phyloP scores from a whole-genome alignment of 768 basidiomycete genomes.

The Leucocoprinus sp. region DNA sequence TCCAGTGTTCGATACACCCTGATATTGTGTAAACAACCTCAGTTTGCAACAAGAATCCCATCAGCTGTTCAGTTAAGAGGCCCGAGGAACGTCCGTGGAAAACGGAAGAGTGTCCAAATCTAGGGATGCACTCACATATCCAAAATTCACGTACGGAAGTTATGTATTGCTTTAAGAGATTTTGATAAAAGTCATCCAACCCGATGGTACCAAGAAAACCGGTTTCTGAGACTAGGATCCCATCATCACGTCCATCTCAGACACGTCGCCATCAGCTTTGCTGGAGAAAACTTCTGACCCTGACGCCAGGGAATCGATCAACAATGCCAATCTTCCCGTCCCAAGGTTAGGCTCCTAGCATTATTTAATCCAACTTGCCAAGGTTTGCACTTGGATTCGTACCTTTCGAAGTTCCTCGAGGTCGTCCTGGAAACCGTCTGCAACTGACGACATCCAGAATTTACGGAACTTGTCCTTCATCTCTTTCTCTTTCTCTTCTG shows the following conservation, averaged over 20 bases:
- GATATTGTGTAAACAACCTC: no score
- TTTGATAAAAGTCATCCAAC: no score
- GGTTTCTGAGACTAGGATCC: no score
- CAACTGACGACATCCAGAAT: conserved; percentile 83
- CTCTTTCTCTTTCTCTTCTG: conserved; percentile 35
- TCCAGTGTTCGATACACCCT: no score
- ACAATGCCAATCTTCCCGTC: conserved; percentile 55
- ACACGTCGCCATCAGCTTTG: conserved; percentile 27
- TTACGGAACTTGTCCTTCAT: conserved; percentile 66
- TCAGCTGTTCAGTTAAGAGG: no score
- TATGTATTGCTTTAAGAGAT: background rate
- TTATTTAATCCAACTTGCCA: background rate
- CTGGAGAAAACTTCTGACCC: conserved; percentile 67
- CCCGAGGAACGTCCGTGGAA: no score
- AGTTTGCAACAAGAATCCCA: no score
- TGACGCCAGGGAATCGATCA: conserved; percentile 77
- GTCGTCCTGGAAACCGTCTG: conserved; percentile 77
- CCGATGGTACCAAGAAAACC: no score
- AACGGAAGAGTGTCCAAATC: no score
- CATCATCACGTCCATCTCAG: conserved; percentile 75
- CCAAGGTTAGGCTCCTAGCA: conserved; percentile 57
- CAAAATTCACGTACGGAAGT: no score
- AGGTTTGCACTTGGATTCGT: conserved; percentile 14
- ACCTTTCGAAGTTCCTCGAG: conserved; percentile 81
- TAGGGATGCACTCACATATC: no score